Base-by-base conservation (phyloP, 345 rosid species). In the Carallia brachiata region DNA sequence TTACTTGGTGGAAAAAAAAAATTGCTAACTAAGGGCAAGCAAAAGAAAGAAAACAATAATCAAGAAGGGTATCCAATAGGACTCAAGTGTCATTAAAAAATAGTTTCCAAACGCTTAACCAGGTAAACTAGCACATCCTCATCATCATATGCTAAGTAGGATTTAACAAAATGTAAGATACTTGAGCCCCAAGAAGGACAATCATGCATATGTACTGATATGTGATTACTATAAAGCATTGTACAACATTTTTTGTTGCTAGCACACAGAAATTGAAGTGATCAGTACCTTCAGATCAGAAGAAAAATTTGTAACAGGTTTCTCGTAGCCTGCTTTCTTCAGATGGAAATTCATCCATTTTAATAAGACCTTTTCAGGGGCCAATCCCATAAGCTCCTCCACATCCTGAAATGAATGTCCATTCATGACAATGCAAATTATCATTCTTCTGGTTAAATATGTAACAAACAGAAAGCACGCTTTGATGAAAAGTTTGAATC, bases 281-380 rank as follows among this genome's bases (percentile, higher is more conserved):
- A 61, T 61, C 27, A 67, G 9, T 80, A 93, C 96, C 94, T 93
- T 93, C 74, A 93, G 32, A 72, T 93, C 97, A 2, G 92, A 88
- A 74, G 97, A 89, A 82, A 85, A 93, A 75, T 93, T 93, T 50
- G 88, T 64, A 61, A 91, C 89, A 31, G 86, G 74, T 84, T 84
- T 91, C 92, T 89, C 83, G 68, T 90, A 93, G 71, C 98, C 97
- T 9, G 85, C 97, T 83, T 89, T 90, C 75, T 88, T 83, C 40
- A 93, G 86, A 81, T 93, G 97, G 81, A 89, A 93, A 78, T 93
- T 93, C 91, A 91, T 88, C 97, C 98, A 91, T 77, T 78, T 93
- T 52, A 91, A 72, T 68, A 93, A 76, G 75, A 93, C 74, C 82
- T 91, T 93, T 88, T 93, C 97, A 18, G 98, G 98, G 18, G 97